These are phyloP conservation scores for Myxozyma kluyveri DNA, from an alignment of 805 yeast genomes.

Conservation along the genomic window DNA sequence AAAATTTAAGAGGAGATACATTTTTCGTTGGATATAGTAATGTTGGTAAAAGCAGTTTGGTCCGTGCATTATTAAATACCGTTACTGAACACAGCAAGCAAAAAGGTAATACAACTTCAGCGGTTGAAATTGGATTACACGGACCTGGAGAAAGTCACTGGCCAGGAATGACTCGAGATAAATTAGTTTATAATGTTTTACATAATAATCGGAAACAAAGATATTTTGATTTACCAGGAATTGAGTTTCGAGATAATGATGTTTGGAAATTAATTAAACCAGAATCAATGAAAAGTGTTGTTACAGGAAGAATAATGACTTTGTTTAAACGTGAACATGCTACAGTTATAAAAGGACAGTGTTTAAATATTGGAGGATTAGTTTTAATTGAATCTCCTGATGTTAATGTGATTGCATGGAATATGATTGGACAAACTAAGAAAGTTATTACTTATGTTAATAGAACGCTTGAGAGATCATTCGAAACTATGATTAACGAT, in stretches of 20 bases:
- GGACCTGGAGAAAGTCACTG: slow-evolving; percentile 44
- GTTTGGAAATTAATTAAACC: slow-evolving; percentile 33
- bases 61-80: slow-evolving; percentile 61
- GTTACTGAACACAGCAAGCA: not conserved
- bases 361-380: slow-evolving; percentile 37
- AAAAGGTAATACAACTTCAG: not conserved
- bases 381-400: slow-evolving; percentile 34
- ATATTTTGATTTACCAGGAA: slow-evolving; percentile 36
- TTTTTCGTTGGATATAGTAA: slow-evolving; percentile 81
- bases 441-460: slow-evolving; percentile 30
- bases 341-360: slow-evolving; percentile 31
- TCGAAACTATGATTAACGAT: slow-evolving; percentile 21
- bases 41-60: slow-evolving; percentile 79
- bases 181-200: slow-evolving; percentile 43
- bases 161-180: slow-evolving; percentile 70
- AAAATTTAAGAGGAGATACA: slow-evolving; percentile 38
- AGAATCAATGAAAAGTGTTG: slow-evolving; percentile 22
- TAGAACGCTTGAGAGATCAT: slow-evolving; percentile 30
- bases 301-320: slow-evolving; percentile 16
- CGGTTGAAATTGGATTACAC: slow-evolving; percentile 36
- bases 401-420: slow-evolving; percentile 35
- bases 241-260: slow-evolving; percentile 27
- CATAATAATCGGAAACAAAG: slow-evolving; percentile 35
- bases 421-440: slow-evolving; percentile 32
- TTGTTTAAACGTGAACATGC: slow-evolving; percentile 30